Conservation (phyloP, 306 rosid genomes). For the Malus asiatica region DNA sequence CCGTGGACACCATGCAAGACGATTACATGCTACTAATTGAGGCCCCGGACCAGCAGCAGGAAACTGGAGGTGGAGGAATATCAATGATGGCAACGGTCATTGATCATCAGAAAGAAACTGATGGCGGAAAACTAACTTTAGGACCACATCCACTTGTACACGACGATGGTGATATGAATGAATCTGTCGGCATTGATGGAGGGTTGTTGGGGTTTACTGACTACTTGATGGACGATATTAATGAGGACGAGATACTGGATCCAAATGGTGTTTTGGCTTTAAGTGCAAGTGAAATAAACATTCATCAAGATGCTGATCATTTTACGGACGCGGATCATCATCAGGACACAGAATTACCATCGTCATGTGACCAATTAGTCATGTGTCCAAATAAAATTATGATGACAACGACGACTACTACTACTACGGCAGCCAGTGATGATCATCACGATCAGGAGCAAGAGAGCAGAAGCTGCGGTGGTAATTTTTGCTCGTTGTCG, state of each 20-base stretch:
- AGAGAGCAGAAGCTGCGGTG: neutral
- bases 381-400: neutral
- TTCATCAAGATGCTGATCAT: neutral
- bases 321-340: neutral
- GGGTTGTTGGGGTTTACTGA: conserved; percentile 20
- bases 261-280: conserved; percentile 25
- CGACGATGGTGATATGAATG: neutral
- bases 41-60: neutral
- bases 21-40: neutral
- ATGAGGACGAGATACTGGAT: conserved; percentile 7
- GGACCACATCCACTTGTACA: neutral
- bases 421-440: neutral
- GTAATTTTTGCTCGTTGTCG: neutral
- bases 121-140: neutral
- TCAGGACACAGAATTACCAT: neutral
- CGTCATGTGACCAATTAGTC: neutral
- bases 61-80: neutral
- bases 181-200: conserved; percentile 6
- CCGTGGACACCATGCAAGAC: neutral
- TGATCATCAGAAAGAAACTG: neutral
- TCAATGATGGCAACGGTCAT: neutral
- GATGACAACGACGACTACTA: neutral
- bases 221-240: conserved; percentile 16
- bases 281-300: neutral
- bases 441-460: neutral